Conservation (phyloP, 1,284 basidiomycete genomes). For the Trichosporon inkin region DNA sequence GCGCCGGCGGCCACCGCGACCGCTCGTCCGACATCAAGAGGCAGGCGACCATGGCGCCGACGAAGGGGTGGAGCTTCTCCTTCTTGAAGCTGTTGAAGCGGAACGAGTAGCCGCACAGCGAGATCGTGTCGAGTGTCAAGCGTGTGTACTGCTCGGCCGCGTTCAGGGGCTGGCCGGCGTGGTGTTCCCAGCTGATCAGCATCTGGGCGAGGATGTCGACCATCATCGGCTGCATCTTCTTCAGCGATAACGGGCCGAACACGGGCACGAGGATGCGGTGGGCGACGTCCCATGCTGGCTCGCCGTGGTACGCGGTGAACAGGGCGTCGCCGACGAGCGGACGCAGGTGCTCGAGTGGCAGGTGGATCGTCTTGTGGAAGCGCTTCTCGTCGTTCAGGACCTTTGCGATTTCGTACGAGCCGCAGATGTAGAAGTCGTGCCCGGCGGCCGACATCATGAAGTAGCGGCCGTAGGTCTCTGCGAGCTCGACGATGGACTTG, state of each 20-base stretch:
- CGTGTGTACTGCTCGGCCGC: conserved; percentile 8
- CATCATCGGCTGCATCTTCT: conserved; percentile 55
- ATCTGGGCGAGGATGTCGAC: conserved; percentile 55
- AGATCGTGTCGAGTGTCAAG: conserved; percentile 18
- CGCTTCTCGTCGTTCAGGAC: conserved; percentile 54
- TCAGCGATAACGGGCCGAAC: conserved; percentile 54
- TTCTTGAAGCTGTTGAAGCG: conserved; percentile 39
- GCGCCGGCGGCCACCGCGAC: conserved; percentile 48
- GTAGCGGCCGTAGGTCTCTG: background rate
- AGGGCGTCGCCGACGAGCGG: conserved; percentile 34
- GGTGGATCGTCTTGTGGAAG: conserved; percentile 53
- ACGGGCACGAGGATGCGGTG: conserved; percentile 58
- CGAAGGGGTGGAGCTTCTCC: conserved; percentile 51
- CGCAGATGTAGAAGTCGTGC: conserved; percentile 17
- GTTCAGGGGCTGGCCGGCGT: background rate
- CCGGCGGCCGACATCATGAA: background rate
- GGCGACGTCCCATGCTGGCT: conserved; percentile 53
- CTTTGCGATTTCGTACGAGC: conserved; percentile 51
- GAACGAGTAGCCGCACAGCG: conserved; percentile 49
- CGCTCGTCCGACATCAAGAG: conserved; percentile 51
- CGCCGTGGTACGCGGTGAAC: conserved; percentile 49
- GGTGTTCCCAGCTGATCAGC: conserved; percentile 25
- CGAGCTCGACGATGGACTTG: background rate
- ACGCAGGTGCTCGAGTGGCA: conserved; percentile 50
- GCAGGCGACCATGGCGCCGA: conserved; percentile 48